Evolutionary conservation across 495 filamentous ascomycete species (phyloP), one percentile per base, ranked within the genome.

Genomic region (Penicillium cosmopolitanum): DNA sequence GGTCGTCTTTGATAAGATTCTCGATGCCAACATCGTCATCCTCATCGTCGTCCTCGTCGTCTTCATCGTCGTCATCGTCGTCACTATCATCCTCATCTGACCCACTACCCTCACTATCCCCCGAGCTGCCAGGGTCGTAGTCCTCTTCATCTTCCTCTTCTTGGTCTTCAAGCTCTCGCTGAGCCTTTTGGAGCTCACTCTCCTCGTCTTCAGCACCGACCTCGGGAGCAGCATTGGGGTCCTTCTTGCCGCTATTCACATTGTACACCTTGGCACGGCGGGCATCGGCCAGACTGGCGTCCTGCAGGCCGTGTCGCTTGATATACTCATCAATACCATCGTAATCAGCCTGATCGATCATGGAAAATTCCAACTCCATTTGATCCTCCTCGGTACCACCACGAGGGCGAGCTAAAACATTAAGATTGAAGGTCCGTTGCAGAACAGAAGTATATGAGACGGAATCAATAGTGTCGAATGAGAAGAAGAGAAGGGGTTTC

Each of bases 391-490:
- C 77, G 5, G 68, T 63, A 52, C 78, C 72, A 9, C 65, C 68
- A 44, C 65, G 65, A 5, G 71, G 66, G 2, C 72, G 71, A 28
- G 89, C 82, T 60, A 88, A 80, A 33, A 97, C 84, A 34, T 89
- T 89, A 25, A 98, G 86, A 60, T 98, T 97, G 77, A 98, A 98
- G 0, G 95, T 98, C 7, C 91, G 86, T 64, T 95, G 92, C 5
- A 98, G 81, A 50, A 98, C 89, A 33, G 84, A 92, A 4, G 92
- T 96, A 69, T 97, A 98, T 51, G 89, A 93, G 13, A 97, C 82
- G 10, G 89, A 89, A 3, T 87, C 86, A 52, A 98, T 89, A 40
- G 81, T 77, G 46, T 89, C 85, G 47, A 96, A 89, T 3, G 91
- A 86, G 60, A 98, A 87, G 78, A 92, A 97, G 15, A 91, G 66